Evolutionary conservation across 495 filamentous ascomycete genomes (phyloP).

Genomic region (Lentithecium fluviatile): DNA sequence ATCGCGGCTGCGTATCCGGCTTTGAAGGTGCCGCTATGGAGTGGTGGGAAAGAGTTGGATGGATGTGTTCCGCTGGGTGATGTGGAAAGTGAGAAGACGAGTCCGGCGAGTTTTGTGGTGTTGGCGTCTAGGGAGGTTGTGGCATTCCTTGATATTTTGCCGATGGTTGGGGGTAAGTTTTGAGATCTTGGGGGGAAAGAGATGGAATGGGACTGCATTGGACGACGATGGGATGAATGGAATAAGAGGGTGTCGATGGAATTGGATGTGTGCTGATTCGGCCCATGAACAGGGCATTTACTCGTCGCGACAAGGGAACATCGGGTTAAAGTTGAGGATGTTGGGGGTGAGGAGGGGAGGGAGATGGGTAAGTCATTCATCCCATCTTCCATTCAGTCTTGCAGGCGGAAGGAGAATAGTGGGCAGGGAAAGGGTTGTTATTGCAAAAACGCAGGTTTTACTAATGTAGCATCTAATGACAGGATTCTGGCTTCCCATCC

Average conservation of each 20-base stretch:
- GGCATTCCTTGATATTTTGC: slow-evolving; percentile 90
- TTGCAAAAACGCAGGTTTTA: no score
- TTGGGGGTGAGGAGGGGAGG: slow-evolving; percentile 63
- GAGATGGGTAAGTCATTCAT: slow-evolving; percentile 35
- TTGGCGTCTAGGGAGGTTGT: slow-evolving; percentile 70
- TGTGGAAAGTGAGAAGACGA: slow-evolving; percentile 30
- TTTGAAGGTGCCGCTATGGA: slow-evolving; percentile 21
- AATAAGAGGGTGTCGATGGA: neutral
- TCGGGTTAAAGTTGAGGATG: slow-evolving; percentile 67
- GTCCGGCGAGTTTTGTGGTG: slow-evolving; percentile 57
- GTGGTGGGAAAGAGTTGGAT: slow-evolving; percentile 32
- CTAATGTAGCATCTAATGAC: neutral
- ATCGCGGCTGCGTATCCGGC: slow-evolving; percentile 52
- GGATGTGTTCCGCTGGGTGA: slow-evolving; percentile 38
- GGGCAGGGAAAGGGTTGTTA: neutral
- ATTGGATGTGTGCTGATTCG: neutral
- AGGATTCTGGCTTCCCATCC: slow-evolving; percentile 64
- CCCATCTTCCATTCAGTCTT: neutral
- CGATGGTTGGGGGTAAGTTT: slow-evolving; percentile 60
- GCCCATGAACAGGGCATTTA: slow-evolving; percentile 53
- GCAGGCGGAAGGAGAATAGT: no score
- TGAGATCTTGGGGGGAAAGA: neutral
- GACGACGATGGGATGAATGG: neutral
- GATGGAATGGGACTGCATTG: neutral
- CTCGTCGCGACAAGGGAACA: slow-evolving; percentile 73